phyloP scores from a whole-genome alignment of 352 stramenopile species.

The Phytophthora citricola region DNA sequence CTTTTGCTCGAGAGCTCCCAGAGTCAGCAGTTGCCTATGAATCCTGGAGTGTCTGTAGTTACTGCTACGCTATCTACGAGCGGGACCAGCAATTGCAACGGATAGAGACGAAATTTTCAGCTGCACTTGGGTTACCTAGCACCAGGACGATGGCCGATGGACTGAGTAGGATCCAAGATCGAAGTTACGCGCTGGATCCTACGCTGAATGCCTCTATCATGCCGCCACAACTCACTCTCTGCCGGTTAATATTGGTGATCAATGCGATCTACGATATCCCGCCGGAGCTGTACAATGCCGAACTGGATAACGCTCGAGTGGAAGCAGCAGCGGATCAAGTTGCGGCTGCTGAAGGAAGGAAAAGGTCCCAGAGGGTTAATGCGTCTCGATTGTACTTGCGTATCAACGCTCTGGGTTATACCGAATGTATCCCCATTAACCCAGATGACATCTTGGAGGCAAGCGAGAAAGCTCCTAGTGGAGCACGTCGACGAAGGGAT shows the following conservation, averaged over 20 bases:
- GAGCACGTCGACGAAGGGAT: constrained; percentile 42
- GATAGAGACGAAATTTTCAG: constrained; percentile 69
- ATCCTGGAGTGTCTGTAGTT: constrained; percentile 86
- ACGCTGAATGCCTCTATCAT: constrained; percentile 48
- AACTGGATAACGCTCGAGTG: constrained; percentile 46
- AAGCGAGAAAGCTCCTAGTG: constrained; percentile 53
- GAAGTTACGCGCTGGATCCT: constrained; percentile 53
- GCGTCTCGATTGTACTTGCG: constrained; percentile 71
- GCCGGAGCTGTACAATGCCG: constrained; percentile 72
- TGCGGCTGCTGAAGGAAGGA: constrained; percentile 35
- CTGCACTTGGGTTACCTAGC: constrained; percentile 55
- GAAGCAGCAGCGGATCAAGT: constrained; percentile 34
- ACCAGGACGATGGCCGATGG: constrained; percentile 39
- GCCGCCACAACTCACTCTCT: constrained; percentile 77
- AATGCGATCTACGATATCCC: constrained; percentile 88
- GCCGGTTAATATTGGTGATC: constrained; percentile 75
- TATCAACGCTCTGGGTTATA: constrained; percentile 76
- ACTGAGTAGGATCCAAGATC: constrained; percentile 60
- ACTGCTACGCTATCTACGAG: constrained; percentile 88
- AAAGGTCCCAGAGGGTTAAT: constrained; percentile 18
- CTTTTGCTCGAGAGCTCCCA: constrained; percentile 49
- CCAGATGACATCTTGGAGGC: constrained; percentile 59
- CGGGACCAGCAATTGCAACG: constrained; percentile 80
- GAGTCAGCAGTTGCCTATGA: constrained; percentile 79
- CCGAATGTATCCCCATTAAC: constrained; percentile 77